These are phyloP conservation scores for Neocucurbitaria cava DNA, from an alignment of 2,329 filamentous ascomycete species.

Conservation along the genomic window DNA sequence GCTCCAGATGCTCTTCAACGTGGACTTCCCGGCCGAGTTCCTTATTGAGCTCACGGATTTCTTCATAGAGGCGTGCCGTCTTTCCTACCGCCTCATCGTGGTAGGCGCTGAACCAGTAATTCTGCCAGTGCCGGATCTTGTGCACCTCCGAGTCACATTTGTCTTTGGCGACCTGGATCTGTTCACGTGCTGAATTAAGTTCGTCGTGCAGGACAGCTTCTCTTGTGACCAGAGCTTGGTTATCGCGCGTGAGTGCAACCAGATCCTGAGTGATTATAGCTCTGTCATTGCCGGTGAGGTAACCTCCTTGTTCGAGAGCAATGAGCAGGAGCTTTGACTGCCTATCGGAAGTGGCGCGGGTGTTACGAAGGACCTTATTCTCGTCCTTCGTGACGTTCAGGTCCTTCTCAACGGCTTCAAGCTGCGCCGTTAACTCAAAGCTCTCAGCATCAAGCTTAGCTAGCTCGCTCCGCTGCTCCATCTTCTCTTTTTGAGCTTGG, in stretches of 20 bases:
- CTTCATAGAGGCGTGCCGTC: background rate
- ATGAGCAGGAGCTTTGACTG: background rate
- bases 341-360: background rate
- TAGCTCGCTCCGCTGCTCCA: background rate
- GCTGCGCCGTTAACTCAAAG: background rate
- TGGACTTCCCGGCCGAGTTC: background rate
- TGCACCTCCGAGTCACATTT: background rate
- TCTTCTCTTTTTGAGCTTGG: background rate
- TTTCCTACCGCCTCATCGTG: slow-evolving; percentile 1
- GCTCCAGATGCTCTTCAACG: background rate
- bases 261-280: background rate
- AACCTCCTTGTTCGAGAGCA: background rate
- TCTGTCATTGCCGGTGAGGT: background rate
- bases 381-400: background rate
- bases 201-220: background rate
- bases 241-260: background rate
- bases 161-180: background rate
- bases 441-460: background rate
- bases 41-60: background rate
- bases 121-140: background rate
- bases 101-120: background rate
- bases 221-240: background rate
- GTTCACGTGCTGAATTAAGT: background rate
- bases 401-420: background rate
- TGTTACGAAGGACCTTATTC: background rate